Evolutionary conservation across 768 basidiomycete species (phyloP), one percentile per base, ranked within the genome.

Genomic region (Agaricus subrufescens): DNA sequence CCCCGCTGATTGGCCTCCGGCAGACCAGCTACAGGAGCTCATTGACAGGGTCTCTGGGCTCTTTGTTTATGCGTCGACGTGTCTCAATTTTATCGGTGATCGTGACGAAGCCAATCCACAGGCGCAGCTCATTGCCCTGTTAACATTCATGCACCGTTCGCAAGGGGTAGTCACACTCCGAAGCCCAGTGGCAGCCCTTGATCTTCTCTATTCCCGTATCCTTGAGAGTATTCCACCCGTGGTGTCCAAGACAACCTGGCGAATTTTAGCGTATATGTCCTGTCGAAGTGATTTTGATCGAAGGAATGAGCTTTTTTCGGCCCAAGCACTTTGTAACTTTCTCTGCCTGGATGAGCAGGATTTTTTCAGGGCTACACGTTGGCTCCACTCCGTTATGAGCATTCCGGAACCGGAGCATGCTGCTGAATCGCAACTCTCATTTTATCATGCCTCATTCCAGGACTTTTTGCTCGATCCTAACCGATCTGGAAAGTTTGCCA

Each of bases 391-490:
- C 3, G 50, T 42, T 4, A 26, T 42, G 26, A 27, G 27, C 23
- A 12, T 42, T 2, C 50, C 50, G 1, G 11, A n/a, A 29, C 50
- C 50, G 3, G 50, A n/a, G 12, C 12, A 27, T 8, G 50, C 50
- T 11, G 26, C n/a, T 12, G n/a, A 7, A 26, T 25, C 27, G 6
- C 14, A 8, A 12, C 23, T 47, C 7, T 11, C 8, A 4, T 46
- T 54, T 25, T 37, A 54, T 47, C 53, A 54, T 29, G 31, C 45
- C 1, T 54, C 53, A 26, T 54, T 54, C 44, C n/a, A 54, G 25
- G 53, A 47, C 34, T 54, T 26, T 14, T 45, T 54, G 3, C 27
- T 27, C 11, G 46, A 39, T 23, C 6, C 53, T 12, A 54, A 23
- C 8, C 53, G 47, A 14, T 49, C 54, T 15, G 47, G 54, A n/a